These are phyloP conservation scores for Pseudopithomyces maydicus DNA, from an alignment of 2,329 filamentous ascomycete species.

Conservation along the genomic window DNA sequence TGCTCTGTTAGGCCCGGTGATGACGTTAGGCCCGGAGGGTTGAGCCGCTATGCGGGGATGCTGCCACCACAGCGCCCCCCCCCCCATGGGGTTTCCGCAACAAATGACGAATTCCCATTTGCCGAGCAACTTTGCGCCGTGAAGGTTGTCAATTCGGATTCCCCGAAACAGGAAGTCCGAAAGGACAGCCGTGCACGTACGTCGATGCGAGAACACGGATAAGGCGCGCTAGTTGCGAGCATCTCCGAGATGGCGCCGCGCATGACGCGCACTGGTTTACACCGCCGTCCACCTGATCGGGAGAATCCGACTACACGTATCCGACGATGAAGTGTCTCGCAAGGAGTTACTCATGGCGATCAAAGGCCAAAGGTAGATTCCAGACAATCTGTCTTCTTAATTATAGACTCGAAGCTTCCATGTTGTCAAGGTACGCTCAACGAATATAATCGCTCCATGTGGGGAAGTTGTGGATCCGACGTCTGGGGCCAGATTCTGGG, in stretches of 20 bases:
- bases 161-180: constrained; percentile 6
- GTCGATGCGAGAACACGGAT: neutral
- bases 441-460: neutral
- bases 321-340: too few relatives aligned
- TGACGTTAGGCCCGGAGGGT: constrained; percentile 11
- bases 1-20: neutral
- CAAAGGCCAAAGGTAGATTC: too few relatives aligned
- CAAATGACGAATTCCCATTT: neutral
- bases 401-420: too few relatives aligned
- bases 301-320: neutral
- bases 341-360: too few relatives aligned
- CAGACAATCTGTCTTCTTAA: too few relatives aligned
- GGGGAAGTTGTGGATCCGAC: neutral
- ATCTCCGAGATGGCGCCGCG: constrained; percentile 4
- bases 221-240: neutral
- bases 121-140: neutral
- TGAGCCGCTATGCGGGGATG: constrained; percentile 14
- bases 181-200: neutral
- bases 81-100: constrained; percentile 12
- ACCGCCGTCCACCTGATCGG: neutral
- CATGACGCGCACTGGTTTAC: neutral
- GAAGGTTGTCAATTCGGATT: constrained; percentile 6
- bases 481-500: neutral
- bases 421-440: too few relatives aligned
- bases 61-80: constrained; percentile 2